Evolutionary conservation across 176 grass and related monocot genomes (phyloP).

Genomic region (Zea luxurians): DNA sequence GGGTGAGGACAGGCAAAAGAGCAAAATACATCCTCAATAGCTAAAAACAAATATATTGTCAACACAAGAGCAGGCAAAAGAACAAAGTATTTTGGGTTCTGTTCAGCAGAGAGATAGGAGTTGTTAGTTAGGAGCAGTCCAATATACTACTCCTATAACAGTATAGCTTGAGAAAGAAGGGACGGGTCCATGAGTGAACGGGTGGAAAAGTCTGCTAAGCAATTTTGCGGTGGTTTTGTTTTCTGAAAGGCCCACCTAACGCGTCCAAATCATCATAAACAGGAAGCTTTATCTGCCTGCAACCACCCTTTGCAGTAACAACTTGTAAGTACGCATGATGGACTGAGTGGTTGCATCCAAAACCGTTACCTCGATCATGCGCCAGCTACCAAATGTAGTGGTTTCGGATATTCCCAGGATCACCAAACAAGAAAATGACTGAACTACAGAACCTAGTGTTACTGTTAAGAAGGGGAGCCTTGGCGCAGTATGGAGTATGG

Average conservation of each 20-base stretch:
- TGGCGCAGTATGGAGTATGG: neutral
- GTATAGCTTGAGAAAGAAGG: constrained; percentile 40
- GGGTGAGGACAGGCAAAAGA: neutral
- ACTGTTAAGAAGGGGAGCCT: neutral
- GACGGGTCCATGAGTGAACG: constrained; percentile 22
- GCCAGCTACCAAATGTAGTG: constrained; percentile 19
- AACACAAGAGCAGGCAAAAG: neutral
- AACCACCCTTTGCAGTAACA: constrained; percentile 11
- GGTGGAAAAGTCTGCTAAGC: constrained; percentile 34
- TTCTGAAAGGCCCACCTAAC: constrained; percentile 18
- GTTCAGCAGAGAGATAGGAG: constrained; percentile 28
- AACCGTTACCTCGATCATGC: constrained; percentile 3
- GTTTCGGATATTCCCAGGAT: constrained; percentile 27
- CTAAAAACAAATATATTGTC: neutral
- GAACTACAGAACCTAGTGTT: neutral
- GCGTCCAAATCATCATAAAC: constrained; percentile 44
- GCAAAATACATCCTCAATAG: too few species aligned
- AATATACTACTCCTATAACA: neutral
- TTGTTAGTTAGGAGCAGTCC: constrained; percentile 35
- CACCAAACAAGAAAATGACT: constrained; percentile 6
- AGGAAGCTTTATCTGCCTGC: constrained; percentile 39
- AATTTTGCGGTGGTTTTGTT: constrained; percentile 24
- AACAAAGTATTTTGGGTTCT: constrained; percentile 12
- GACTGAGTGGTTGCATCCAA: constrained; percentile 1
- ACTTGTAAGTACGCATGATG: constrained; percentile 14